These are phyloP conservation scores for Umbelopsis isabellina DNA, from an alignment of 192 early-diverging fungal genomes.

Conservation along the genomic window DNA sequence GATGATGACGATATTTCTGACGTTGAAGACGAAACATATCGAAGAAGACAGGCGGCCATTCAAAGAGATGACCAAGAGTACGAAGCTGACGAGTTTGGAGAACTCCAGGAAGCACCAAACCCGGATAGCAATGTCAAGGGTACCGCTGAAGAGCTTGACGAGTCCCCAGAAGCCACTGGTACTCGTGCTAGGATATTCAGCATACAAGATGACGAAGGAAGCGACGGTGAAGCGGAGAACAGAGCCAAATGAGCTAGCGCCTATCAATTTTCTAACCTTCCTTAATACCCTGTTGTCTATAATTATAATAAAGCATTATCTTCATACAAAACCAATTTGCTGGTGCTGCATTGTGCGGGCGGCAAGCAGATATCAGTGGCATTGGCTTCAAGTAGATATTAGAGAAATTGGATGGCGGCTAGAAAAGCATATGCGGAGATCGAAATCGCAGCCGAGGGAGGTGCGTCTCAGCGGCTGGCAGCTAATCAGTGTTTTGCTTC, in stretches of 20 bases:
- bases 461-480: background rate
- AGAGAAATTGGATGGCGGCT: too few species aligned
- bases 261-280: too few species aligned
- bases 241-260: too few species aligned
- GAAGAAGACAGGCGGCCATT: background rate
- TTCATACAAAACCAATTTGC: too few species aligned
- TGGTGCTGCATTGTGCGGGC: too few species aligned
- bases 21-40: constrained; percentile 2
- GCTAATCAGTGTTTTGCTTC: background rate
- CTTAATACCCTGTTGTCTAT: too few species aligned
- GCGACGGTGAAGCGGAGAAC: background rate
- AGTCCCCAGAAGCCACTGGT: background rate
- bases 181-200: background rate
- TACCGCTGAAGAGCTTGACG: background rate
- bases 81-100: constrained; percentile 10
- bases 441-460: too few species aligned
- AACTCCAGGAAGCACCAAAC: constrained; percentile 5
- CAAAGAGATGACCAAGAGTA: background rate
- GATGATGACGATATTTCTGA: background rate
- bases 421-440: too few species aligned
- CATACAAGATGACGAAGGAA: background rate
- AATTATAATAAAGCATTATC: too few species aligned
- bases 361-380: too few species aligned
- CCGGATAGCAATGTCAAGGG: background rate
- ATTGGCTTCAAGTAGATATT: too few species aligned